Evolutionary conservation across 148 eudicot species (phyloP), one percentile per base, ranked within the genome.

Genomic region (Chenopodium formosanum): DNA sequence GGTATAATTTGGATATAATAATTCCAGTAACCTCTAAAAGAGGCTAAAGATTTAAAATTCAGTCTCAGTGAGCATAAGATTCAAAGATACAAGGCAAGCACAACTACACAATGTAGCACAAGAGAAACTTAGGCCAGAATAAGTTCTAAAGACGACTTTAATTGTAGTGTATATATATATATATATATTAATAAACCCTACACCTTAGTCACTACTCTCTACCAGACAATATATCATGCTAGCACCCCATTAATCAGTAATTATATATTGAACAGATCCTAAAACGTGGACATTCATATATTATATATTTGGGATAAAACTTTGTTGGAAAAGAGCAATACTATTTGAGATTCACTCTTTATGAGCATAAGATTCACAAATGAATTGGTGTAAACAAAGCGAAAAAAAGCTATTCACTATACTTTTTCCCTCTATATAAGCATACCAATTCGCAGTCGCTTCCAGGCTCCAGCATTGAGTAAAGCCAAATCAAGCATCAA

Each of bases 371-470:
- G 44, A 10, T 78, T 69, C 63, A 9, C 46, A 32, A 16, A 53
- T 69, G 1, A 79, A 70, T 34, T 70, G 68, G 44, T 4, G 27
- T 25, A 70, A 80, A 48, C 56, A 56, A 66, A 64, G 16, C 4
- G 50, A 65, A 71, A 48, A 71, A 37, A 74, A 16, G 34, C 1
- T 46, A 75, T 73, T 83, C 70, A 22, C 73, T 66, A 25, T n/a
- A 7, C 2, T 25, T 34, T 50, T 56, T 53, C 17, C 76, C 66
- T 44, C 84, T 81, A 85, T 81, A 73, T 77, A 78, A 78, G 78
- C 23, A 5, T 34, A 78, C 74, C 66, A 68, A 82, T 20, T 20
- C 13, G 44, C 65, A 73, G 19, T 60, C 71, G 32, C 66, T 58
- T 63, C 31, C 25, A 25, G 25, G 25, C 25, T 25, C 25, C 46